Base-by-base conservation (phyloP, 2,329 filamentous ascomycete species). In the Dactylella cylindrospora region DNA sequence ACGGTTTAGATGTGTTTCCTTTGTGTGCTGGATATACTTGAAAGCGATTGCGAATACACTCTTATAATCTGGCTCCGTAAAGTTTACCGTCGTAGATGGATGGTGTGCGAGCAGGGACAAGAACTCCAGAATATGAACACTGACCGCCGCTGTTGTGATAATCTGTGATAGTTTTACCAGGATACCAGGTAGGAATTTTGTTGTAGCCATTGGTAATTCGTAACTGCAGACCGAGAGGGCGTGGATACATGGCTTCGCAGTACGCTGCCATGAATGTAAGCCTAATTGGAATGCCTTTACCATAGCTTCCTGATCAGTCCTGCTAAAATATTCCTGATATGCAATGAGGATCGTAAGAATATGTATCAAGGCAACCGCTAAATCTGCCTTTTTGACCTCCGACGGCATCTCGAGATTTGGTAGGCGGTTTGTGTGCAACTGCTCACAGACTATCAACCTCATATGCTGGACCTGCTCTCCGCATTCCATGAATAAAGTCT, bases 11-110 rank as follows among this genome's bases (percentile, higher is more conserved):
- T 68, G 46, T 74, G 54, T 47, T 33, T 74, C 71, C 39, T 76
- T 76, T 19, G 73, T 72, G 61, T 90, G 91, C 68, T 97, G 88
- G 31, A 98, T 77, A 71, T 96, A 97, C 46, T 90, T 84, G 72
- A 95, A 90, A 70, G 90, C 96, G 39, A 98, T 94, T 7, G 88
- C 93, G 71, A 98, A 97, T 0, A 97, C 88, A 49, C 88, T 90
- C 65, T 88, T 87, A 72, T 91, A 96, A 69, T 97, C 90, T 33
- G 95, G 89, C 68, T 94, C 85, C 45, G 88, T 82, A 71, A 96
- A 88, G 70, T 95, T 94, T 70, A 88, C 83, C 70, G 90, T 94
- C 1, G 96, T 79, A 62, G 88, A 82, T 7, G 88, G 88, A 55
- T 96, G 76, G 28, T 91, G 84, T 47, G 90, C 90, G 22, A 98